A percentile compares a stretch with the other conserved stretches of the same genome.
These are phyloP conservation scores for Desmodesmus armatus DNA, from an alignment of 139 green algal species.

Conservation along the genomic window DNA sequence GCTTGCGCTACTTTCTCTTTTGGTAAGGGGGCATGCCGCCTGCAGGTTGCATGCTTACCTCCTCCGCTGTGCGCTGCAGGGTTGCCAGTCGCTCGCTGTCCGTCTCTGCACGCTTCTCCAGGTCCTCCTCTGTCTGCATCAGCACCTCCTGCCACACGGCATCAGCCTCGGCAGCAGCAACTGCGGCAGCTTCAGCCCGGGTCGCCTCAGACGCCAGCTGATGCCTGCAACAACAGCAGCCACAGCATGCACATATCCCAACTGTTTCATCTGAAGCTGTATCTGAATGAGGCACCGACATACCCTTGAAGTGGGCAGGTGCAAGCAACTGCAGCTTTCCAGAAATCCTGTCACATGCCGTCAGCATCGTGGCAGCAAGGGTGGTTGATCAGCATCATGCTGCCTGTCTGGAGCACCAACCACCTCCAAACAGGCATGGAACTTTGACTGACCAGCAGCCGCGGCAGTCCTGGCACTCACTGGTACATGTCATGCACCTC, in stretches of 20 bases:
- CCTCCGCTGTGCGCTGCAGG: too few relatives aligned
- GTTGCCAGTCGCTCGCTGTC: constrained; percentile 24
- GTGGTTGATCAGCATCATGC: too few relatives aligned
- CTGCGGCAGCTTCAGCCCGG: constrained; percentile 13
- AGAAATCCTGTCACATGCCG: too few relatives aligned
- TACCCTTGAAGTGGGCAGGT: too few relatives aligned
- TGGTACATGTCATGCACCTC: constrained; percentile 34
- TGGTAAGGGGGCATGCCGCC: too few relatives aligned
- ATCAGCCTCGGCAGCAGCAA: constrained; percentile 13
- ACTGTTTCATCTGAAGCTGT: background rate
- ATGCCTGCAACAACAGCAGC: background rate
- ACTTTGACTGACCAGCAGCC: background rate
- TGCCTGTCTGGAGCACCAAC: too few relatives aligned
- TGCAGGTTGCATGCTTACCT: too few relatives aligned
- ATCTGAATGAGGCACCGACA: too few relatives aligned
- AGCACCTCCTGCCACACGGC: constrained; percentile 43
- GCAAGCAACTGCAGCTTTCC: too few relatives aligned
- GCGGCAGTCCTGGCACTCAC: background rate
- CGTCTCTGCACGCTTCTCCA: constrained; percentile 40
- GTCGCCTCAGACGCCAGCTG: constrained; percentile 17
- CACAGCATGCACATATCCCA: background rate
- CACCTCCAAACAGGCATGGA: too few relatives aligned
- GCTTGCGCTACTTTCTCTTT: too few relatives aligned
- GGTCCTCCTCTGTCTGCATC: constrained; percentile 43
- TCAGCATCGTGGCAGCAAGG: background rate